phyloP scores from a whole-genome alignment of 2,329 filamentous ascomycete species.

The Apiospora pterosperma region DNA sequence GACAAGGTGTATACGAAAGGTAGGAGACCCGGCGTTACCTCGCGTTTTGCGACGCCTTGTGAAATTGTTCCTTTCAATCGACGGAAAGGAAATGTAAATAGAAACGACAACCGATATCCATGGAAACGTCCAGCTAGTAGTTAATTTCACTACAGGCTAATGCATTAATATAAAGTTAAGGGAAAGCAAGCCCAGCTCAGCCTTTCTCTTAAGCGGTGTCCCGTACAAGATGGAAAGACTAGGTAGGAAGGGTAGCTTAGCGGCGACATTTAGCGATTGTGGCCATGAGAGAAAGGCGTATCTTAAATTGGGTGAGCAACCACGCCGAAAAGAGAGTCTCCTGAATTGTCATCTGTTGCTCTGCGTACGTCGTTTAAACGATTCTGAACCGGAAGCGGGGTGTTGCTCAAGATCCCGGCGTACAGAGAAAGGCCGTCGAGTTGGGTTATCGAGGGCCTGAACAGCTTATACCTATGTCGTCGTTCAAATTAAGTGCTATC shows the following conservation, averaged over 20 bases:
- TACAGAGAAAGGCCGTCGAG: neutral
- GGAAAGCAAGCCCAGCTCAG: neutral
- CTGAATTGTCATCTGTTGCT: neutral
- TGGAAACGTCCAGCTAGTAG: neutral
- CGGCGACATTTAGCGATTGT: neutral
- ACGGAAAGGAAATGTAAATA: neutral
- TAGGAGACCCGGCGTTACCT: conserved; percentile 1
- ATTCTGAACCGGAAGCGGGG: neutral
- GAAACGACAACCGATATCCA: neutral
- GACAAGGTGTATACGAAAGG: conserved; percentile 6
- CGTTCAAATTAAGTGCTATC: neutral
- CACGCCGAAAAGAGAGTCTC: neutral
- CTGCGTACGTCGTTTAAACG: neutral
- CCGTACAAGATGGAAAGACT: neutral
- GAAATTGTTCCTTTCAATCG: neutral
- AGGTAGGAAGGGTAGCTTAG: neutral
- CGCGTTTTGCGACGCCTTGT: neutral
- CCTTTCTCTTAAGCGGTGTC: neutral
- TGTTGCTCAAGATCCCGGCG: neutral
- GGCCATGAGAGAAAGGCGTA: neutral
- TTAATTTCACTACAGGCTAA: neutral
- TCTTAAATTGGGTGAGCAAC: neutral
- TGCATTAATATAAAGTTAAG: neutral
- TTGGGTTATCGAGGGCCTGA: neutral
- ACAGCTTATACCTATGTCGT: neutral